Percentiles rank a stretch among this genome's conserved stretches.
These are phyloP conservation scores for Salvia rosmarinus DNA, from an alignment of 257 asterid genomes.

Conservation along the genomic window DNA sequence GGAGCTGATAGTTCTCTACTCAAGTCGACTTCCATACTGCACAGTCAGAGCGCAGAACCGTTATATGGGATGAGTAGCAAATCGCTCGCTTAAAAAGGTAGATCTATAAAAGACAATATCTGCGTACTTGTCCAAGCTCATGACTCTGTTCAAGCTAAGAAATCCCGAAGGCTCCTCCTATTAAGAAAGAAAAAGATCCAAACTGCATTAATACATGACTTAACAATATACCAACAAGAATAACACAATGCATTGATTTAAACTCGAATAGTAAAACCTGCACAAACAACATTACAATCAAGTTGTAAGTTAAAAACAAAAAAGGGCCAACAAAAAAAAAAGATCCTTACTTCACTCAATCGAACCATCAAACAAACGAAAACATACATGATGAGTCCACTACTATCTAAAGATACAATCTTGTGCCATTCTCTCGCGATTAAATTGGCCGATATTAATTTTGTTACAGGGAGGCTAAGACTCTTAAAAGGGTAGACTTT, in stretches of 20 bases:
- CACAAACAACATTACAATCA: conserved; percentile 21
- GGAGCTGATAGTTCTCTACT: conserved; percentile 60
- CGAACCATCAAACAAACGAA: neutral
- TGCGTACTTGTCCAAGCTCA: conserved; percentile 84
- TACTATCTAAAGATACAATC: conserved; percentile 12
- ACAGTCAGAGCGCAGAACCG: conserved; percentile 23
- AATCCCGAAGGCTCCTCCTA: conserved; percentile 87
- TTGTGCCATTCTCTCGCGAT: neutral
- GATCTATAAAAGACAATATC: neutral
- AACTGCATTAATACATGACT: neutral
- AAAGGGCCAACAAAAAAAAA: neutral
- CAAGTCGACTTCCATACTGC: conserved; percentile 80
- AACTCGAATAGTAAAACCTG: neutral
- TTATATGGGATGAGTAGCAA: conserved; percentile 3
- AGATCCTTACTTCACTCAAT: neutral
- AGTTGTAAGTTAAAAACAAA: neutral
- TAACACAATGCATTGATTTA: neutral
- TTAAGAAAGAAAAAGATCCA: conserved; percentile 22
- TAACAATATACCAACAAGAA: neutral
- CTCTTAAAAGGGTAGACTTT: too few relatives aligned
- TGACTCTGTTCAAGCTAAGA: conserved; percentile 90
- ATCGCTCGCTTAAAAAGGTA: neutral
- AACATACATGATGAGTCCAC: neutral
- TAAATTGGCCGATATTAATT: too few relatives aligned
- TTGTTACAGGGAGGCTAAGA: too few relatives aligned